Conservation (phyloP, 805 yeast genomes). For the Saturnispora serradocipensis region DNA sequence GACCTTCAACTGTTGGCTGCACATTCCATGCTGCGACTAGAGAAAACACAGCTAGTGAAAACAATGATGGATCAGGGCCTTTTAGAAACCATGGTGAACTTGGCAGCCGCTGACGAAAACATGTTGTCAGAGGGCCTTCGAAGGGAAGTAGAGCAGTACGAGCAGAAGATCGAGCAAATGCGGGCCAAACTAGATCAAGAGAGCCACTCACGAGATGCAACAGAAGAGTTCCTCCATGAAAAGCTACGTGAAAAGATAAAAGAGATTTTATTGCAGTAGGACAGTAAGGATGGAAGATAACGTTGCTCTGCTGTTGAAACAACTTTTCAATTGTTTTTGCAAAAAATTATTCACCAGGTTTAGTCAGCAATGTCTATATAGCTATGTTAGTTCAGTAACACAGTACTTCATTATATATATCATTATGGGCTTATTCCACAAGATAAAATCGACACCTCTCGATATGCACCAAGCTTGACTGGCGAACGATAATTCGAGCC, state of each 20-base stretch:
- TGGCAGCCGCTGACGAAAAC: conserved; percentile 2
- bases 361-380: too few relatives aligned
- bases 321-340: too few relatives aligned
- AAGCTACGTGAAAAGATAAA: conserved; percentile 44
- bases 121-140: not conserved
- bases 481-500: too few relatives aligned
- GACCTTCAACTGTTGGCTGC: conserved; percentile 12
- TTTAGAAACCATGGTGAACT: not conserved
- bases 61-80: not conserved
- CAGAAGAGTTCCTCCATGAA: conserved; percentile 34
- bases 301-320: too few relatives aligned
- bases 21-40: conserved; percentile 11
- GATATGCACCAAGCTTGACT: too few relatives aligned
- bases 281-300: too few relatives aligned
- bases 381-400: too few relatives aligned
- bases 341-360: too few relatives aligned
- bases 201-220: conserved; percentile 37
- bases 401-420: too few relatives aligned
- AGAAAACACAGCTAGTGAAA: conserved; percentile 3
- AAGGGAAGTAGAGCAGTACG: conserved; percentile 21
- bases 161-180: conserved; percentile 37
- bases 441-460: too few relatives aligned
- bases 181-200: conserved; percentile 33
- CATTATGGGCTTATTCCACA: too few relatives aligned
- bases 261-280: conserved; percentile 28